These are phyloP conservation scores for Leccinum incarnatum DNA, from an alignment of 768 basidiomycete species.

Conservation along the genomic window DNA sequence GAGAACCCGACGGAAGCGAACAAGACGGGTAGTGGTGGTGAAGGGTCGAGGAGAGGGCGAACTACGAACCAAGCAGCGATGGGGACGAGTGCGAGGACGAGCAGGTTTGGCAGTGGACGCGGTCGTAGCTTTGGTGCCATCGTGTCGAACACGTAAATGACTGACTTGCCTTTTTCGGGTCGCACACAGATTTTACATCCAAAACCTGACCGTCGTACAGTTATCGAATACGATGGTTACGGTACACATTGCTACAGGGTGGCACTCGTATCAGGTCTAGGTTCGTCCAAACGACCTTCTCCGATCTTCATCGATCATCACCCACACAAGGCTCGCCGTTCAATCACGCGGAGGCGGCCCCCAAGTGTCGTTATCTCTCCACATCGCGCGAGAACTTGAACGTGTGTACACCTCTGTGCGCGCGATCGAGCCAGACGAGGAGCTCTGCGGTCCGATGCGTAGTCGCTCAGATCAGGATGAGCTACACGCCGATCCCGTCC, in stretches of 20 bases:
- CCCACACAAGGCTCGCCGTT: conserved; percentile 65
- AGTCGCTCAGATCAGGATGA: not conserved
- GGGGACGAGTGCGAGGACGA: conserved; percentile 62
- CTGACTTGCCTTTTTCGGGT: conserved; percentile 9
- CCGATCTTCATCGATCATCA: not conserved
- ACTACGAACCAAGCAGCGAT: conserved; percentile 71
- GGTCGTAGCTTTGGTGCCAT: conserved; percentile 34
- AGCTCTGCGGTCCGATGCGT: conserved; percentile 43
- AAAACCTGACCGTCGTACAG: conserved; percentile 30
- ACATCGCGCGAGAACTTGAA: conserved; percentile 39
- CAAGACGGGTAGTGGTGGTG: conserved; percentile 67
- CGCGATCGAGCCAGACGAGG: conserved; percentile 56
- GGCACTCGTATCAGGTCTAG: conserved; percentile 78
- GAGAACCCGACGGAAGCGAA: conserved; percentile 83
- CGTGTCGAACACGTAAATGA: not conserved
- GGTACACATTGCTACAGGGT: conserved; percentile 70
- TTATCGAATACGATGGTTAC: conserved; percentile 61
- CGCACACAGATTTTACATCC: not conserved
- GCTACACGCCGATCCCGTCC: not conserved
- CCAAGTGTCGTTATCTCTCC: conserved; percentile 66
- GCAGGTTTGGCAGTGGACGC: conserved; percentile 48
- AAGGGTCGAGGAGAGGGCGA: conserved; percentile 67
- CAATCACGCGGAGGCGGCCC: conserved; percentile 72
- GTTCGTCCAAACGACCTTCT: conserved; percentile 35
- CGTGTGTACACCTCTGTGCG: conserved; percentile 58